Evolutionary conservation across 139 green algal genomes (phyloP), one percentile per base, ranked within the genome.

Genomic region (Picochlorum sp.): DNA sequence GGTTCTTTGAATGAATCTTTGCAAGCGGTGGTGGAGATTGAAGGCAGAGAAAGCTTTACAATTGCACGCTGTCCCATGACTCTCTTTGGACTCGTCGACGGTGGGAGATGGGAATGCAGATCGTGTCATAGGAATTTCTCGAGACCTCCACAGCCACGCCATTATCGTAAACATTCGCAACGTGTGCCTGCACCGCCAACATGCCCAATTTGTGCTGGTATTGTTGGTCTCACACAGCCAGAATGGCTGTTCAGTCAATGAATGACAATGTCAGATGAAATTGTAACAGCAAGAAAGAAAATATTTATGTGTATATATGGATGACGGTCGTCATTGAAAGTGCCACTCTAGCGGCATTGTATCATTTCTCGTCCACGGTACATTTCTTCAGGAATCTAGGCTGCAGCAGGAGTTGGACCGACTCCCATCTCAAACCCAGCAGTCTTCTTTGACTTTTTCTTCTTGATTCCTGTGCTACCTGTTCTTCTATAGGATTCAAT

Each of bases 31-130:
- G 21, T 71, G 13, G 4, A 65, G 5, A n/a, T 26, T 11, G 13
- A 59, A 21, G 23, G 32, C 1, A 21, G n/a, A 9, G 18, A 20
- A 26, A 21, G n/a, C n/a, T 61, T 23, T 0, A 52, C 1, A 47
- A 28, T 75, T 45, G 32, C 61, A 18, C 55, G 69, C 28, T 75
- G 69, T 26, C 62, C 69, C 16, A 54, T 61, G 24, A 54, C 69
- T 15, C 52, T 75, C 47, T 34, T 49, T 44, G 52, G 69, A 23
- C 49, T 44, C 32, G 37, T 62, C 30, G 13, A 23, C 32, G 18
- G 45, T 34, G 61, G 30, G 10, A 44, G 41, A 20, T 75, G 69
- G 69, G 20, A 4, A 4, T 75, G 69, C 54, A 55, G 69, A n/a
- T 15, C 13, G 1, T 75, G 69, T 47, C 1, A 21, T 14, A 59